Evolutionary conservation across 78 protist species (phyloP).

Genomic region (Dictyostelium firmibasis): DNA sequence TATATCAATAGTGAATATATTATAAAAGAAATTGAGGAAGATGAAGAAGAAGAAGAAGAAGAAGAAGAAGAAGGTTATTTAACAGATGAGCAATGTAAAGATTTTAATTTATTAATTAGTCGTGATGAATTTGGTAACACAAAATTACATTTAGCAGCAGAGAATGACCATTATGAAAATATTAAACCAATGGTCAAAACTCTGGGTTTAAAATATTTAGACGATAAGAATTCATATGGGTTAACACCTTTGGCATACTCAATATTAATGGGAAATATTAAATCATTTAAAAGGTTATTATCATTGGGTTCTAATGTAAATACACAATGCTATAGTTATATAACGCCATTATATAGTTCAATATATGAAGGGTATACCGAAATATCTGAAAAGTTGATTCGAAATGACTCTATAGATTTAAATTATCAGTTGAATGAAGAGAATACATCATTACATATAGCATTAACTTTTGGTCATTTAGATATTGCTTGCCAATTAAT

Average conservation of each 20-base stretch:
- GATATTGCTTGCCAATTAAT: neutral
- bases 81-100: neutral
- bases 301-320: neutral
- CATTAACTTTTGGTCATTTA: neutral
- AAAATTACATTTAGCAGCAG: conserved; percentile 5
- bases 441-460: conserved; percentile 19
- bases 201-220: neutral
- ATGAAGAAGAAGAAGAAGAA: neutral
- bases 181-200: neutral
- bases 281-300: neutral
- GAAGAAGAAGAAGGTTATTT: neutral
- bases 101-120: neutral
- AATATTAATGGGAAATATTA: neutral
- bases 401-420: neutral
- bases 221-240: neutral
- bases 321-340: neutral
- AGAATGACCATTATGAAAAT: neutral
- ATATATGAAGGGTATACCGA: neutral
- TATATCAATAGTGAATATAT: too few relatives aligned
- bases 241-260: conserved; percentile 7
- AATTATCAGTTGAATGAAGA: conserved; percentile 17
- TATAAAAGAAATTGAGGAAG: neutral
- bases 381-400: neutral
- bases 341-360: neutral
- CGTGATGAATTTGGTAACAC: neutral